A percentile compares a stretch with the other conserved stretches of the same genome.
phyloP scores from a whole-genome alignment of 83 land plant species.

The Picea engelmannii region DNA sequence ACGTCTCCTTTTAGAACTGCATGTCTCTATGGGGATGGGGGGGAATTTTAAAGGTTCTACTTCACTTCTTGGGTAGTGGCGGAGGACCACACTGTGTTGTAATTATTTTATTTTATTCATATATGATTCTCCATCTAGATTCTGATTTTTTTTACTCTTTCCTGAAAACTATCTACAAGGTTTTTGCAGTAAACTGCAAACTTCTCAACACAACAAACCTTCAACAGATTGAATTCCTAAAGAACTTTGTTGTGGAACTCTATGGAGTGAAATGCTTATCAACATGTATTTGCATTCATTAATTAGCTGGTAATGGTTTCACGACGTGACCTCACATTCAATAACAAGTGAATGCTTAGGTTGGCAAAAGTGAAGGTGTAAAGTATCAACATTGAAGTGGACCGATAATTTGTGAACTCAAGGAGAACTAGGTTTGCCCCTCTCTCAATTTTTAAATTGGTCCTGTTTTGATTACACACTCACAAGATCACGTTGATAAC shows the following conservation, averaged over 20 bases:
- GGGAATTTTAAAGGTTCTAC: constrained; percentile 64
- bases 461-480: too few species aligned
- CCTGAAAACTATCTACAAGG: constrained; percentile 61
- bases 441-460: too few species aligned
- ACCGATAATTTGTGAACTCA: too few species aligned
- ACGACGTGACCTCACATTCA: constrained; percentile 36
- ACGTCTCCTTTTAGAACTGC: constrained; percentile 13
- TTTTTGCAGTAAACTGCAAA: constrained; percentile 57
- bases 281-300: constrained; percentile 59
- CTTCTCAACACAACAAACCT: constrained; percentile 50
- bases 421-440: too few species aligned
- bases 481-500: too few species aligned
- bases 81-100: constrained; percentile 56
- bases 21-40: too few species aligned
- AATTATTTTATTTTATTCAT: constrained; percentile 54
- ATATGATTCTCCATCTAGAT: constrained; percentile 51
- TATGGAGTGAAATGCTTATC: constrained; percentile 76
- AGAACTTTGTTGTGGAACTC: constrained; percentile 70
- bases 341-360: constrained; percentile 19
- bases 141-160: constrained; percentile 59
- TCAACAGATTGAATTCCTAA: constrained; percentile 70
- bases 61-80: constrained; percentile 90
- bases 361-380: too few species aligned
- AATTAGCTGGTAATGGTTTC: constrained; percentile 61
- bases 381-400: too few species aligned